Evolutionary conservation across 2,329 filamentous ascomycete species (phyloP).

Genomic region (Aspergillus cejpii): DNA sequence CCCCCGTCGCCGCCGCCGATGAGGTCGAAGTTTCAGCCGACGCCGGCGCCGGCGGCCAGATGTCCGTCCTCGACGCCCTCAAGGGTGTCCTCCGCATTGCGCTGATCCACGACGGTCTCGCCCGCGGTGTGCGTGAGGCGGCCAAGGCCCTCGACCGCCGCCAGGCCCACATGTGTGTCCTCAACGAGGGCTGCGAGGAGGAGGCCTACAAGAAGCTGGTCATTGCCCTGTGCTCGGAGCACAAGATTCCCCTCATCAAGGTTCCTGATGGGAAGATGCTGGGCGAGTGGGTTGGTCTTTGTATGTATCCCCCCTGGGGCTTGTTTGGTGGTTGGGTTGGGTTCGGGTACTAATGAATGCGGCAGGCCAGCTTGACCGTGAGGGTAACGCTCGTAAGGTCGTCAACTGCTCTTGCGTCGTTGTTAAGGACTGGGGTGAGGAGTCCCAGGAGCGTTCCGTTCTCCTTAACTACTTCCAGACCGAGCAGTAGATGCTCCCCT

Average conservation of each 20-base stretch:
- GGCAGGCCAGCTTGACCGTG: conserved; percentile 91
- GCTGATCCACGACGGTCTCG: conserved; percentile 98
- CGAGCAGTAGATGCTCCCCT: conserved; percentile 42
- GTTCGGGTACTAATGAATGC: conserved; percentile 9
- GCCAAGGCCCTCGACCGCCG: conserved; percentile 98
- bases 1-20: conserved; percentile 62
- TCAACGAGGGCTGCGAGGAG: conserved; percentile 99
- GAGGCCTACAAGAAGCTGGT: conserved; percentile 99
- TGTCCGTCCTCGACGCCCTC: conserved; percentile 96
- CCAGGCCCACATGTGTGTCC: conserved; percentile 99
- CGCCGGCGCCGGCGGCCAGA: conserved; percentile 62
- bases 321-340: conserved; percentile 12
- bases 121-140: conserved; percentile 95
- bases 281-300: conserved; percentile 99
- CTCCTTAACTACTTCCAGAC: conserved; percentile 99
- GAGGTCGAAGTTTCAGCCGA: conserved; percentile 97
- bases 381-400: conserved; percentile 99
- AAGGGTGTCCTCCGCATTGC: conserved; percentile 98
- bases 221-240: conserved; percentile 95
- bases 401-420: conserved; percentile 99
- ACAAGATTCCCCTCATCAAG: conserved; percentile 99
- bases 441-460: conserved; percentile 96
- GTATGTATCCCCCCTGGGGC: conserved; percentile 55
- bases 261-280: conserved; percentile 99
- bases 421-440: conserved; percentile 99